These are phyloP conservation scores for Lophiotrema nucula DNA, from an alignment of 495 filamentous ascomycete genomes.

Conservation along the genomic window DNA sequence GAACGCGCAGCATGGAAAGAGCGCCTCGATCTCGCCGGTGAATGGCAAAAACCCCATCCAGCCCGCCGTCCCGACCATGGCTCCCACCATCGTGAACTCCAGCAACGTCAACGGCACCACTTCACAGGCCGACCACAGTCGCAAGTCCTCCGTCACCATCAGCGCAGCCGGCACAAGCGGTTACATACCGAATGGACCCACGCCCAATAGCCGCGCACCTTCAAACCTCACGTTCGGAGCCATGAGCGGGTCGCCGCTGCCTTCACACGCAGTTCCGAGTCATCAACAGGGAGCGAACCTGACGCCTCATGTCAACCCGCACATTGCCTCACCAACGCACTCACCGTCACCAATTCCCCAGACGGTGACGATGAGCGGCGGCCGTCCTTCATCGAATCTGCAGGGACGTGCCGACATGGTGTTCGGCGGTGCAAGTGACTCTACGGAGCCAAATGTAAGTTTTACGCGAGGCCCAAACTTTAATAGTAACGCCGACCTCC, in stretches of 20 bases:
- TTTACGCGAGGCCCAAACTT: neutral
- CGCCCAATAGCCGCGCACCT: constrained; percentile 55
- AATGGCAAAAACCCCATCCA: constrained; percentile 74
- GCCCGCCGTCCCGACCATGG: constrained; percentile 61
- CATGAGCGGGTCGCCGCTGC: constrained; percentile 63
- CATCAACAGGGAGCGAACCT: constrained; percentile 54
- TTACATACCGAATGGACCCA: constrained; percentile 69
- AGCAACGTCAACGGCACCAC: constrained; percentile 60
- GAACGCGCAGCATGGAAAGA: constrained; percentile 74
- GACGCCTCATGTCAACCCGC: constrained; percentile 46
- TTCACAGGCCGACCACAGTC: constrained; percentile 62
- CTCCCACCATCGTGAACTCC: constrained; percentile 63
- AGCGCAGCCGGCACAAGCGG: constrained; percentile 72
- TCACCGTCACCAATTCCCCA: constrained; percentile 90
- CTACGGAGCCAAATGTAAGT: constrained; percentile 66
- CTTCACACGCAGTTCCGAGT: constrained; percentile 59
- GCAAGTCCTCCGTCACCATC: constrained; percentile 86
- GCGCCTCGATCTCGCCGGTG: constrained; percentile 70
- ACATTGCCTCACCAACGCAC: constrained; percentile 62
- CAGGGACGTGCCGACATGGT: constrained; percentile 60
- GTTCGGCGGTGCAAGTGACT: constrained; percentile 72
- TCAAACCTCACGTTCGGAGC: constrained; percentile 71
- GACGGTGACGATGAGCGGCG: constrained; percentile 44
- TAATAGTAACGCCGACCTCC: constrained; percentile 25
- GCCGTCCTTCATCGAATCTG: constrained; percentile 43